phyloP scores from a whole-genome alignment of 345 rosid species.

The Euclidium syriacum region DNA sequence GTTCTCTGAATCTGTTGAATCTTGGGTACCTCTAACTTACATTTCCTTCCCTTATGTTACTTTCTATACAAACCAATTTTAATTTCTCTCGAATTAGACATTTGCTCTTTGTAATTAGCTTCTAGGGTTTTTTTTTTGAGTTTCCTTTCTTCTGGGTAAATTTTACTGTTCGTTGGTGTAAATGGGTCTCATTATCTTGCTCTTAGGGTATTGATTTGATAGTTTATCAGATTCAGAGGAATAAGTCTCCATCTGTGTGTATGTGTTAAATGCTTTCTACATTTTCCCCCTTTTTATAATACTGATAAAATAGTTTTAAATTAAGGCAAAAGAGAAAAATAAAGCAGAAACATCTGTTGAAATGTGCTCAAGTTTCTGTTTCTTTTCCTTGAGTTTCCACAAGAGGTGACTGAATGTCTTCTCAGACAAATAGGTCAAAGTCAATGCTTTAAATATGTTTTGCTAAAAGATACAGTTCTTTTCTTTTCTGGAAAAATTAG shows the following conservation, averaged over 20 bases:
- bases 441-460: conserved; percentile 23
- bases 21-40: conserved; percentile 16
- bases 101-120: conserved; percentile 9
- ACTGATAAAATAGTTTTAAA: conserved; percentile 6
- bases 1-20: conserved; percentile 1
- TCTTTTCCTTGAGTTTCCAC: conserved; percentile 16
- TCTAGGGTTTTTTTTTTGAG: conserved; percentile 18
- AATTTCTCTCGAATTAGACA: neutral
- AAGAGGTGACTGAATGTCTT: conserved; percentile 26
- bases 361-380: conserved; percentile 22
- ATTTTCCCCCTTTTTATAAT: conserved; percentile 1
- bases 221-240: conserved; percentile 20
- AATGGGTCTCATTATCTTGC: neutral
- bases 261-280: neutral
- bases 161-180: neutral
- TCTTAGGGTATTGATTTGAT: conserved; percentile 15
- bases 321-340: conserved; percentile 2
- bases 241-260: neutral
- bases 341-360: conserved; percentile 34
- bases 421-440: conserved; percentile 24
- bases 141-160: conserved; percentile 1
- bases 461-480: neutral
- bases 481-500: neutral
- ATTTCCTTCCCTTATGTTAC: neutral
- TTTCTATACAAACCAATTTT: neutral